Evolutionary conservation across 139 green algal species (phyloP).

Genomic region (Asterochloris erici): DNA sequence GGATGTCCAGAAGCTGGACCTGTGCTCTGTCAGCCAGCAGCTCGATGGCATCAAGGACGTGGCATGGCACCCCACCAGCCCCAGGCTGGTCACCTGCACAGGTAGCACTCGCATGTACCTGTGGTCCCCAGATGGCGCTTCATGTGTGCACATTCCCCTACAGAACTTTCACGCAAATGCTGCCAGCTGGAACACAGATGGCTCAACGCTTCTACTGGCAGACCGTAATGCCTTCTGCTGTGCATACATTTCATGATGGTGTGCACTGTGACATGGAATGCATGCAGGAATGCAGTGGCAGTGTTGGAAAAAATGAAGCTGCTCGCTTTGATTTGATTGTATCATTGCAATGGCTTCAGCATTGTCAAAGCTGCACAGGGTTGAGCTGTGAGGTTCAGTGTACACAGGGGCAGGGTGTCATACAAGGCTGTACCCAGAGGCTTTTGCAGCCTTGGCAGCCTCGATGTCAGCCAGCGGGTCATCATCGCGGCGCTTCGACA

Average conservation of each 20-base stretch:
- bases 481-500: slow-evolving; percentile 61
- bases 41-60: slow-evolving; percentile 33
- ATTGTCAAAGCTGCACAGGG: neutral
- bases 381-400: too few relatives aligned
- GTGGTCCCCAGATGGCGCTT: slow-evolving; percentile 76
- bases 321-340: neutral
- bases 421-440: slow-evolving; percentile 3
- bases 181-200: slow-evolving; percentile 53
- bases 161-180: slow-evolving; percentile 49
- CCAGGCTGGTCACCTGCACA: slow-evolving; percentile 51
- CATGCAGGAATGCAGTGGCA: too few relatives aligned
- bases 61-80: slow-evolving; percentile 49
- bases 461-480: slow-evolving; percentile 69
- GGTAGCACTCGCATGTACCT: slow-evolving; percentile 65
- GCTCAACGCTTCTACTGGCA: slow-evolving; percentile 45
- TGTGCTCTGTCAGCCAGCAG: slow-evolving; percentile 71
- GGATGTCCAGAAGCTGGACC: slow-evolving; percentile 55
- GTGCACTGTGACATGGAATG: neutral
- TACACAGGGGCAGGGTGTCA: neutral
- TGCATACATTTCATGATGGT: slow-evolving; percentile 43
- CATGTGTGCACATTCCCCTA: slow-evolving; percentile 77
- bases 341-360: neutral
- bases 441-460: neutral
- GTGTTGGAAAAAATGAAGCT: neutral
- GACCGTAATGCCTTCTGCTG: slow-evolving; percentile 65